Conservation (phyloP, 2,329 filamentous ascomycete genomes). For the Apiospora pterosperma region DNA sequence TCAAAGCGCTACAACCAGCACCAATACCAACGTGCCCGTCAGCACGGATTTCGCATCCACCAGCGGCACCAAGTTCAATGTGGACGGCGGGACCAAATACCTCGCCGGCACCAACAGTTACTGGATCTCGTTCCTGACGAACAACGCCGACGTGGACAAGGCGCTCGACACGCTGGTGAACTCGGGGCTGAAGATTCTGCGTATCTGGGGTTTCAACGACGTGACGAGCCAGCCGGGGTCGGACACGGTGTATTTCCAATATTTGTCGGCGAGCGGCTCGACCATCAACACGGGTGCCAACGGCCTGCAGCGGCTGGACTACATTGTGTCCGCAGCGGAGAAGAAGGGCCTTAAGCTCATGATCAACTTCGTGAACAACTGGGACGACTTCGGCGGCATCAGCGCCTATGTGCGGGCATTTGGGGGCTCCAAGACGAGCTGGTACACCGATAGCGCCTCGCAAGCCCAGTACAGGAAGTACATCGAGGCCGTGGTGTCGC, state of each 20-base stretch:
- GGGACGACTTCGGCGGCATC: constrained; percentile 67
- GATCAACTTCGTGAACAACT: constrained; percentile 67
- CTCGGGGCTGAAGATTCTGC: constrained; percentile 54
- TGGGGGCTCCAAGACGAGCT: constrained; percentile 48
- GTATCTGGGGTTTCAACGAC: constrained; percentile 63
- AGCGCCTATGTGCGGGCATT: constrained; percentile 56
- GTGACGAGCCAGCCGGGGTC: constrained; percentile 38
- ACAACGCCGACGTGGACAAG: constrained; percentile 52
- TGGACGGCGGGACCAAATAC: constrained; percentile 40
- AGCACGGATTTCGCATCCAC: constrained; percentile 19
- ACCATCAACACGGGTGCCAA: constrained; percentile 62
- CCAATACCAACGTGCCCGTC: constrained; percentile 7
- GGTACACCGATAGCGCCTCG: constrained; percentile 52
- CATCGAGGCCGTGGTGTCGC: constrained; percentile 43
- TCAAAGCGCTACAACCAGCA: constrained; percentile 10
- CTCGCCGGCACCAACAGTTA: constrained; percentile 52
- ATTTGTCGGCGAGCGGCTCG: constrained; percentile 44
- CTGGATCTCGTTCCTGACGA: constrained; percentile 49
- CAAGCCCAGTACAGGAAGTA: constrained; percentile 55
- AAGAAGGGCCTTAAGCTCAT: constrained; percentile 59
- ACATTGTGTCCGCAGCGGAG: constrained; percentile 59
- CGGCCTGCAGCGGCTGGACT: constrained; percentile 62
- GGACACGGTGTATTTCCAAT: constrained; percentile 49
- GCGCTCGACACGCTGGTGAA: constrained; percentile 42
- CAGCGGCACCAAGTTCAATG: constrained; percentile 31